Base-by-base conservation (phyloP, 2,329 filamentous ascomycete species). In the Fusarium setosum region DNA sequence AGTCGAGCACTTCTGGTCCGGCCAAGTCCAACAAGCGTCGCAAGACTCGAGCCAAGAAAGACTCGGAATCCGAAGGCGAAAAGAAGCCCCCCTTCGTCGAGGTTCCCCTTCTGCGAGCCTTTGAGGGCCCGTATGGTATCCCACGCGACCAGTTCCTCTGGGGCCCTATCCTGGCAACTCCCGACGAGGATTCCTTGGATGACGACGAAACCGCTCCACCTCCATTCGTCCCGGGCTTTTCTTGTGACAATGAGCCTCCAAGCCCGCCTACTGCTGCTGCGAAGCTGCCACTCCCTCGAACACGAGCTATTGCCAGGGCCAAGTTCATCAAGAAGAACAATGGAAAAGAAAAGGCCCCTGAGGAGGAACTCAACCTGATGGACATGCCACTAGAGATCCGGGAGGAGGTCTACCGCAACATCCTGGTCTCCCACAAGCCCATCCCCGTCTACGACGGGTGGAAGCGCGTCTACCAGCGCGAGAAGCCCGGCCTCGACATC, bases 361-460 rank as follows among this genome's bases (percentile, higher is more conserved):
- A 31, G 40, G 24, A 37, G 13, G 32, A 50, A 15, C 12, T 34
- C 17, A 29, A 50, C 15, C 41, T 72, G 35, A 47, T 71, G 42
- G 49, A 51, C 4, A 54, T 80, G 2, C 73, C 78, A 0, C 9
- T 56, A 0, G 76, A 79, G 34, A 64, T 79, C 31, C 69, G 76
- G 7, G 54, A 72, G 9, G 56, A 67, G 1, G 73, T 81, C 4
- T 80, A 75, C 37, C 66, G 70, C 10, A 12, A 72, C 9, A 64
- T 80, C 0, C 74, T 82, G 8, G 65, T 77, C 3, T 68, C 74
- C 2, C 29, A 73, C 7, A 62, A 68, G 8, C 70, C 75, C 2
- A 75, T 82, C 20, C 69, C 67, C 6, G 77, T 80, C 5, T 73
- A 77, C 26, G 65, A 70, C 11, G 69, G 70, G 12, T 81, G 79